Evolutionary conservation across 352 stramenopile species (phyloP), one percentile per base, ranked within the genome.

Genomic region (Globisporangium uncinulatum): DNA sequence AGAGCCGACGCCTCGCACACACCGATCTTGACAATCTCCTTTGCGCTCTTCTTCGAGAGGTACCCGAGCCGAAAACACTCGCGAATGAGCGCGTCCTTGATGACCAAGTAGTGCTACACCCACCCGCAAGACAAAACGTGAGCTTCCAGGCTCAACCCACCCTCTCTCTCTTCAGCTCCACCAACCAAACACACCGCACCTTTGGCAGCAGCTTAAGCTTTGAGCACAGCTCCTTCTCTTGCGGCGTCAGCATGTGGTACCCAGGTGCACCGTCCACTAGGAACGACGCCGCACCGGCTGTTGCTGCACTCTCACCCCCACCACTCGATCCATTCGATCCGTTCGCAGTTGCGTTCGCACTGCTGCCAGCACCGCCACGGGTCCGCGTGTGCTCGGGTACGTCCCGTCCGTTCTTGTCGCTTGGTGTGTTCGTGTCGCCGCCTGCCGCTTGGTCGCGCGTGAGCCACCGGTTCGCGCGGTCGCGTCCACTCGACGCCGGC

Each of bases 51-150:
- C 66, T 89, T 78, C 24, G 77, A 83, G 56, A 92, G 53, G 61
- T 94, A 81, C 43, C 86, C 77, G 51, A 92, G 66, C 51, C 78
- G 67, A 63, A 85, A 87, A 70, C 83, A 82, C 74, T 97, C 78
- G 66, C 87, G 85, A 68, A 99, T 89, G 15, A 99, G 63, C 14
- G 86, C 93, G 39, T 95, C 96, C 69, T 98, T 99, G 55, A 98
- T 96, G 56, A 98, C 83, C 48, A 98, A 66, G 72, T 98, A 99
- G 65, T 97, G 88, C 69, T 92, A 47, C 46, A 65, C 54, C 6
- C 54, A 52, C 42, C 29, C 14, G 41, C 31, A 48, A 45, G 19
- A 10, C 42, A 14, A 21, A 11, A 6, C 29, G 11, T 45, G 39
- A 45, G 48, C 20, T 14, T 13, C 0, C 32, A 42, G 2, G 24